A percentile compares a stretch with the other conserved stretches of the same genome.
Evolutionary conservation across 108 stramenopile genomes (phyloP).

Genomic region (Stephanodiscus triporus): DNA sequence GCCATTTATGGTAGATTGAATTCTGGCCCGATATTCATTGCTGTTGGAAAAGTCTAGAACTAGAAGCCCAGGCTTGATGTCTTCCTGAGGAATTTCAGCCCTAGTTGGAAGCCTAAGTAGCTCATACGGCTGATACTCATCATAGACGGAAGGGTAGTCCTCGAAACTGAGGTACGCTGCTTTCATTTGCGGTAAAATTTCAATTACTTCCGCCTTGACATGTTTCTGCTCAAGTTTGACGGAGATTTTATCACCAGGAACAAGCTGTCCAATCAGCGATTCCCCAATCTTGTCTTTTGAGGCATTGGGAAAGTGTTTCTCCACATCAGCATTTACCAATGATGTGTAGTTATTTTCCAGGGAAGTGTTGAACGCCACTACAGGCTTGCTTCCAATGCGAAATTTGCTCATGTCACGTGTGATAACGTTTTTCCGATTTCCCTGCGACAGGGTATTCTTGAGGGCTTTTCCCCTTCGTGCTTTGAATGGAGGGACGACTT

Average conservation of each 20-base stretch:
- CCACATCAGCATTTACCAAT: conserved; percentile 30
- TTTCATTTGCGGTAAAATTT: conserved; percentile 43
- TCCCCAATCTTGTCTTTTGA: conserved; percentile 30
- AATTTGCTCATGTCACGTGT: conserved; percentile 42
- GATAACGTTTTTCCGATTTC: conserved; percentile 34
- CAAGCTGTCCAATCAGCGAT: conserved; percentile 34
- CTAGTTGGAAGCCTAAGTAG: conserved; percentile 41
- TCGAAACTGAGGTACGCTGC: conserved; percentile 60
- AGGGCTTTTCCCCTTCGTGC: conserved; percentile 41
- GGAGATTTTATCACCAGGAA: conserved; percentile 41
- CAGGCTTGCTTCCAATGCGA: conserved; percentile 36
- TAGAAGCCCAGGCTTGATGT: conserved; percentile 55
- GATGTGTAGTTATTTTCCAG: conserved; percentile 51
- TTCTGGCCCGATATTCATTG: conserved; percentile 48
- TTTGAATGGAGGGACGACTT: conserved; percentile 50
- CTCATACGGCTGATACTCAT: conserved; percentile 60
- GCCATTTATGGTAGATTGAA: conserved; percentile 30
- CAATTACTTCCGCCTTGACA: conserved; percentile 50
- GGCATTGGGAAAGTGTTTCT: conserved; percentile 47
- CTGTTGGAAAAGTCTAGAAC: conserved; percentile 50
- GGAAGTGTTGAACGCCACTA: conserved; percentile 41
- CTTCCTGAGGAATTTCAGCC: conserved; percentile 41
- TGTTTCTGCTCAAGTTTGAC: conserved; percentile 51
- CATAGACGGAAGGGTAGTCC: conserved; percentile 60
- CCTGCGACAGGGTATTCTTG: conserved; percentile 37